Conservation (phyloP, 768 basidiomycete species). For the Rubroboletus satanas region DNA sequence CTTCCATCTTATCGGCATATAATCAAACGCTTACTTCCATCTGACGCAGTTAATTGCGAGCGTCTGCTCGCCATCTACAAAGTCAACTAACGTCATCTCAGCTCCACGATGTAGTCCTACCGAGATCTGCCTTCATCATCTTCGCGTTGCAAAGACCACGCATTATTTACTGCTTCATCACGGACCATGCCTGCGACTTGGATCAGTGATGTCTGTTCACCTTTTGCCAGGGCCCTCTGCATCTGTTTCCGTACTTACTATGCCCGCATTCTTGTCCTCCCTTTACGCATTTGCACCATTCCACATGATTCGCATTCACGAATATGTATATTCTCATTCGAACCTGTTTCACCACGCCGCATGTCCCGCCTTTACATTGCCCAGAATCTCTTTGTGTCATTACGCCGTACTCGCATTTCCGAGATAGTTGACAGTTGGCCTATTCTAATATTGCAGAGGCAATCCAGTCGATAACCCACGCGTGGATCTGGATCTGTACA, state of each 20-base stretch:
- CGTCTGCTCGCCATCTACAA: slow-evolving; percentile 18
- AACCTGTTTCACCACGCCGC: slow-evolving; percentile 7
- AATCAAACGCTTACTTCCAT: slow-evolving; percentile 26
- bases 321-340: slow-evolving; percentile 15
- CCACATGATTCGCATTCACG: slow-evolving; percentile 19
- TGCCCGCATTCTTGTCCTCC: slow-evolving; percentile 25
- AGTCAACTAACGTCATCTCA: slow-evolving; percentile 25
- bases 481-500: slow-evolving; percentile 23
- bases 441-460: background rate
- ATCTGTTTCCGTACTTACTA: slow-evolving; percentile 17
- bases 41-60: slow-evolving; percentile 30
- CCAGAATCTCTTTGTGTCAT: background rate
- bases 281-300: slow-evolving; percentile 16
- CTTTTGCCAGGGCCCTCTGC: slow-evolving; percentile 5
- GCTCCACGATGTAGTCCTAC: slow-evolving; percentile 27
- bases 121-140: slow-evolving; percentile 19
- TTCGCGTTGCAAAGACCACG: slow-evolving; percentile 17
- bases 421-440: background rate
- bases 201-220: slow-evolving; percentile 22
- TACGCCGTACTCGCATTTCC: background rate
- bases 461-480: background rate
- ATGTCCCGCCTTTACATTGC: background rate
- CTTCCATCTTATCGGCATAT: slow-evolving; percentile 30
- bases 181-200: slow-evolving; percentile 31
- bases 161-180: slow-evolving; percentile 20